A percentile compares a stretch with the other conserved stretches of the same genome.
These are phyloP conservation scores for Poterioochromonas sp. DNA, from an alignment of 352 stramenopile genomes.

Conservation along the genomic window DNA sequence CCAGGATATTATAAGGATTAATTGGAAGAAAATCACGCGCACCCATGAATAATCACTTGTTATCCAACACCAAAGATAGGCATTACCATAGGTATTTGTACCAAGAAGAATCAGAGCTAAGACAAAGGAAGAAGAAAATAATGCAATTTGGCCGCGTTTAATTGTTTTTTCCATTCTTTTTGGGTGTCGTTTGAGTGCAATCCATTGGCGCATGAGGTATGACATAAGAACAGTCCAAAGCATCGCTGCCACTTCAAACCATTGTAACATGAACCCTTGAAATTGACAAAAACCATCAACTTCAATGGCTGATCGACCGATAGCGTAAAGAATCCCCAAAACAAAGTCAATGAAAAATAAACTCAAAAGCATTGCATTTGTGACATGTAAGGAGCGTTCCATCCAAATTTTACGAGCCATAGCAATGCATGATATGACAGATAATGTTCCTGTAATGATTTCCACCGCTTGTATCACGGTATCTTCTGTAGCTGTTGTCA, in stretches of 20 bases:
- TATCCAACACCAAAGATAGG: constrained; percentile 35
- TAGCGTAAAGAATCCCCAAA: not conserved
- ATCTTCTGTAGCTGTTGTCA: not conserved
- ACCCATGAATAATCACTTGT: not conserved
- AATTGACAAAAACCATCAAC: constrained; percentile 18
- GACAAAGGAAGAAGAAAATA: not conserved
- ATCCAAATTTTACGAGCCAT: constrained; percentile 2
- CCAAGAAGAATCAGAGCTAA: constrained; percentile 6
- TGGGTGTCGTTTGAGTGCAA: not conserved
- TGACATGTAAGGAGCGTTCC: not conserved
- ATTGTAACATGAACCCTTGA: constrained; percentile 29
- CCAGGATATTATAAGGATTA: constrained; percentile 22
- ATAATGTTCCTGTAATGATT: not conserved
- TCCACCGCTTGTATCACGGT: not conserved
- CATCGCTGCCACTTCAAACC: not conserved
- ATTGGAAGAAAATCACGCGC: constrained; percentile 3
- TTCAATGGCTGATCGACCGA: not conserved
- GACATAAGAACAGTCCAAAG: constrained; percentile 16
- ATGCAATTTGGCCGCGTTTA: not conserved
- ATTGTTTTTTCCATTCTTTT: constrained; percentile 4
- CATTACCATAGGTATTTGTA: not conserved
- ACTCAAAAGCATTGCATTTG: not conserved
- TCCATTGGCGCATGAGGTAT: constrained; percentile 6
- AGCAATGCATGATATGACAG: constrained; percentile 3
- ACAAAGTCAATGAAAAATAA: constrained; percentile 26